Evolutionary conservation across 129 eudicot species (phyloP).

Genomic region (Pittosporum tobira): DNA sequence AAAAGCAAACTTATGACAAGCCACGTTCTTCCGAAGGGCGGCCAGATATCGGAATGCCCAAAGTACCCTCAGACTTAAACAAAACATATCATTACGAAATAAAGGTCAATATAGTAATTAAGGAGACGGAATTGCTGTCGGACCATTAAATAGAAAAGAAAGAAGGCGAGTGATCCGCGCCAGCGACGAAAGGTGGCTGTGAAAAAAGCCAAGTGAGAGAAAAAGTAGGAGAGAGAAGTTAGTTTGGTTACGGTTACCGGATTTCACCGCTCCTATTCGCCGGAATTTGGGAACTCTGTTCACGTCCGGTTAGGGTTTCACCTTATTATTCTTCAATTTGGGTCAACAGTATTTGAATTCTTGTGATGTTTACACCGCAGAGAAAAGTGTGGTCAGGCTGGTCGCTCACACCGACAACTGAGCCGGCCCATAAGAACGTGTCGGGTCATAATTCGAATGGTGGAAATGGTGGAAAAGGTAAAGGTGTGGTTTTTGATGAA

Average conservation of each 20-base stretch:
- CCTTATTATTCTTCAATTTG: not conserved
- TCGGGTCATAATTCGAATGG: slow-evolving; percentile 23
- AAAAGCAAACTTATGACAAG: slow-evolving; percentile 8
- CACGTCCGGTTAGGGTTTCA: slow-evolving; percentile 45
- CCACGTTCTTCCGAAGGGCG: slow-evolving; percentile 54
- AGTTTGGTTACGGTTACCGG: slow-evolving; percentile 62
- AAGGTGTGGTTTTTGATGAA: slow-evolving; percentile 30
- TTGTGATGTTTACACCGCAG: slow-evolving; percentile 58
- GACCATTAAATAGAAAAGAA: slow-evolving; percentile 11
- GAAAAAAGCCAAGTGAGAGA: slow-evolving; percentile 24
- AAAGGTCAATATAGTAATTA: slow-evolving; percentile 24
- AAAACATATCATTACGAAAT: not conserved
- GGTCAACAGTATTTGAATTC: not conserved
- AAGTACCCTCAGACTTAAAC: slow-evolving; percentile 23
- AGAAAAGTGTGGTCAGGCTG: slow-evolving; percentile 30
- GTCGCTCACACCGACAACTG: slow-evolving; percentile 42
- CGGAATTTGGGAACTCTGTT: slow-evolving; percentile 53
- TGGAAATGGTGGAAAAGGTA: slow-evolving; percentile 17
- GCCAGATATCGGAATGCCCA: slow-evolving; percentile 26
- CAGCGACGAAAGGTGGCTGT: slow-evolving; percentile 40
- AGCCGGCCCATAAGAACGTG: slow-evolving; percentile 27
- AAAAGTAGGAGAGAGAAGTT: slow-evolving; percentile 15
- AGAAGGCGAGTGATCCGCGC: slow-evolving; percentile 50
- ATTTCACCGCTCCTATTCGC: slow-evolving; percentile 42
- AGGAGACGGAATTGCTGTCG: slow-evolving; percentile 14